Evolutionary conservation across 352 stramenopile species (phyloP), one percentile per base, ranked within the genome.

Genomic region (Pythium oligandrum): DNA sequence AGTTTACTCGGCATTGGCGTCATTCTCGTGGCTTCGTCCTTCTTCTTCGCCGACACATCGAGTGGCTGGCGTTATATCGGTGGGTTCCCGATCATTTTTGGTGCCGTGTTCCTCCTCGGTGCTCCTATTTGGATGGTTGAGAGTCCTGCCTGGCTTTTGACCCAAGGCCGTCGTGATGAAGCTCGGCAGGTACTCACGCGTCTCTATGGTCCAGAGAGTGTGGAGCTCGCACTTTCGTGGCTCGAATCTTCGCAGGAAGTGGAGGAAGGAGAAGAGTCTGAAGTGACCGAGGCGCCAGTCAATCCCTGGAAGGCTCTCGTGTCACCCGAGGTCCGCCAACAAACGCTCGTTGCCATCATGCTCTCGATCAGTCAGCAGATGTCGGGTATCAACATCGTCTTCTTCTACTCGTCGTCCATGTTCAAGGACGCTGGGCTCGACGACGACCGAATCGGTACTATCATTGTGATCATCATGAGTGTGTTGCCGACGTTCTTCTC

Each of bases 11-110:
- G 64, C 0, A 40, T 83, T 6, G 74, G 75, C 9, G 63, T 81
- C 35, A 38, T 84, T 6, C 37, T 84, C 9, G 67, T 78, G 12
- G 62, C 59, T 0, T 68, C 69, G 35, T 66, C 78, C 4, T 83
- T 80, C 44, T 84, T 76, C 57, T 72, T 85, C 48, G 66, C 71
- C 6, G 66, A 77, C 48, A 76, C 68, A 0, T 66, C 62, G 40
- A 53, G 17, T 4, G 73, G 77, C 12, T 88, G 77, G 77, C 66
- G 80, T 10, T 75, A 74, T 36, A 82, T 85, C 11, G 68, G 44
- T 40, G 73, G 8, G 45, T 69, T 81, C 38, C 80, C 72, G 5
- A 61, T 74, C 33, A 44, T 84, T 1, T 61, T 88, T 32, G 69
- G 65, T 53, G 60, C 75, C 46, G 57, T 84, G 32, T 83, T 80